These are phyloP conservation scores for Ogataea nonfermentans DNA, from an alignment of 805 yeast genomes.

Conservation along the genomic window DNA sequence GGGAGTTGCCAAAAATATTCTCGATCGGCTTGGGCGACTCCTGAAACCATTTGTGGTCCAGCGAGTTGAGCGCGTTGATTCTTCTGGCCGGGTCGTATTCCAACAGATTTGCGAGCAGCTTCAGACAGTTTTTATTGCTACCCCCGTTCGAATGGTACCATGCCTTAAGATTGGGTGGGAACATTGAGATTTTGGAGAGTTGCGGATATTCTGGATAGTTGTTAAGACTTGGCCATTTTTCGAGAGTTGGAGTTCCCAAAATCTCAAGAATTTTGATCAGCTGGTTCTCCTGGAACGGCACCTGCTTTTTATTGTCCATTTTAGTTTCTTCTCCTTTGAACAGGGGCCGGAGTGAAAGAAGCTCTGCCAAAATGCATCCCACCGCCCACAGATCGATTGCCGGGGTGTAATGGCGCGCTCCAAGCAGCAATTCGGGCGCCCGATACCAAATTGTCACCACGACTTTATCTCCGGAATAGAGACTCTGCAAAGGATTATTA, in stretches of 20 bases:
- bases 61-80: conserved; percentile 72
- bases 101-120: conserved; percentile 59
- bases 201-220: conserved; percentile 82
- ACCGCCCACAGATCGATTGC: conserved; percentile 95
- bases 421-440: conserved; percentile 88
- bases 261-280: conserved; percentile 87
- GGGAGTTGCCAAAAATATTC: conserved; percentile 78
- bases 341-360: conserved; percentile 83
- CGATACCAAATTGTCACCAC: conserved; percentile 97
- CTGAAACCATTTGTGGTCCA: conserved; percentile 75
- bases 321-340: conserved; percentile 98
- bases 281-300: conserved; percentile 93
- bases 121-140: conserved; percentile 63
- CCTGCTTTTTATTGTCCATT: conserved; percentile 87
- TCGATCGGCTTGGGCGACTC: conserved; percentile 65
- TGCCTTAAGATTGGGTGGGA: conserved; percentile 66
- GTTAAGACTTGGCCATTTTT: conserved; percentile 76
- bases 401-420: conserved; percentile 89
- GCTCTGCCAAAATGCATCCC: conserved; percentile 91
- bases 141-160: conserved; percentile 91
- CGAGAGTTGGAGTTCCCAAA: conserved; percentile 80
- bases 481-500: conserved; percentile 79
- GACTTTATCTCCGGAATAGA: conserved; percentile 90
- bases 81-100: conserved; percentile 83
- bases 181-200: conserved; percentile 55